A percentile compares a stretch with the other conserved stretches of the same genome.
Conservation (phyloP, 2,329 filamentous ascomycete genomes). For the Colletotrichum tofieldiae region DNA sequence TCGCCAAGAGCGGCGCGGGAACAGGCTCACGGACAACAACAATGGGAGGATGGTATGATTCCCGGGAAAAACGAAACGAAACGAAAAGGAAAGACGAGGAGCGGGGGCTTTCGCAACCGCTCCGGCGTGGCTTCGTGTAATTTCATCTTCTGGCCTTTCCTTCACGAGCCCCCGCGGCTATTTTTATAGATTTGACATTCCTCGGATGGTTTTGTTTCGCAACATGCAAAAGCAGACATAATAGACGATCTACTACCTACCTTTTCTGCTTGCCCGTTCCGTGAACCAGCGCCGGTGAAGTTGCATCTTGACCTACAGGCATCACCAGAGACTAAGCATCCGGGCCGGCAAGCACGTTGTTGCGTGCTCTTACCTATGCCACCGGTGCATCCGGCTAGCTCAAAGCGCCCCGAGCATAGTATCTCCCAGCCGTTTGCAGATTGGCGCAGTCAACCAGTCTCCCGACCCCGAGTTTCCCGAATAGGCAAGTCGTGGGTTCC, state of each 20-base stretch:
- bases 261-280: background rate
- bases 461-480: background rate
- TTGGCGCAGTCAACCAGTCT: background rate
- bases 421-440: background rate
- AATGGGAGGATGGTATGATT: slow-evolving; percentile 27
- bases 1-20: no score
- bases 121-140: background rate
- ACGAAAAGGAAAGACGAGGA: background rate
- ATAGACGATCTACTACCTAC: slow-evolving; percentile 7
- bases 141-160: slow-evolving; percentile 31
- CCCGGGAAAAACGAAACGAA: background rate
- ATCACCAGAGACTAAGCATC: background rate
- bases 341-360: background rate
- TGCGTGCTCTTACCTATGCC: background rate
- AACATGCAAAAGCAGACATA: slow-evolving; percentile 1
- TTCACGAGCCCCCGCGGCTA: slow-evolving; percentile 22
- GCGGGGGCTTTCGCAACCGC: background rate
- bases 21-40: background rate
- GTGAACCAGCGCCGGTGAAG: background rate
- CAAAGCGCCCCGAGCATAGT: no score
- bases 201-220: slow-evolving; percentile 10
- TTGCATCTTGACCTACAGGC: background rate
- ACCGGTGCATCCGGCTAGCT: background rate
- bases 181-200: background rate
- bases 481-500: slow-evolving; percentile 35